Percentiles rank a stretch among this genome's conserved stretches.
Evolutionary conservation across 2,329 filamentous ascomycete species (phyloP).

Genomic region (Alternaria brassicicola): DNA sequence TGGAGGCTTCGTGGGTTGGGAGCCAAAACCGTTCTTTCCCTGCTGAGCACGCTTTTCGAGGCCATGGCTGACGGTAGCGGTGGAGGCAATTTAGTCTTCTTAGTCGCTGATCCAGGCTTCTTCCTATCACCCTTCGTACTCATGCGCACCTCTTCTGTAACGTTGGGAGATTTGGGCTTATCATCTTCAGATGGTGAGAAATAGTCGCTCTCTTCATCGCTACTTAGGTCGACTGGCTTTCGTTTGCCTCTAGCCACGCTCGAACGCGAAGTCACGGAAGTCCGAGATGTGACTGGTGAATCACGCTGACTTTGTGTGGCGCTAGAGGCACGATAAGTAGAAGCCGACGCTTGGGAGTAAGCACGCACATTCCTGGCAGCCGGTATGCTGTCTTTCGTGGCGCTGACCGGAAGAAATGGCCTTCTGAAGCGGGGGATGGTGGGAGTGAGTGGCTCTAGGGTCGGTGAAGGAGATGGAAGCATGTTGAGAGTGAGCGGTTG

Average conservation of each 20-base stretch:
- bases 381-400: not conserved
- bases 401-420: conserved; percentile 8
- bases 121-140: not conserved
- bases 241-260: conserved; percentile 5
- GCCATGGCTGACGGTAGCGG: not conserved
- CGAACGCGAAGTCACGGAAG: not conserved
- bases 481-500: not conserved
- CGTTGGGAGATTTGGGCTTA: conserved; percentile 3
- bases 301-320: not conserved
- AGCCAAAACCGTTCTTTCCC: conserved; percentile 13
- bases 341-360: conserved; percentile 7
- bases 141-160: not conserved
- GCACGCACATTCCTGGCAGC: conserved; percentile 1
- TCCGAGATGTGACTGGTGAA: conserved; percentile 3
- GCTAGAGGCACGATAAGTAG: not conserved
- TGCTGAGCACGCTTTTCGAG: not conserved
- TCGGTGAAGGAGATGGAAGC: not conserved
- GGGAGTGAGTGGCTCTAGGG: not conserved
- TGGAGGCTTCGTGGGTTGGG: not conserved
- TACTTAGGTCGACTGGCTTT: conserved; percentile 7
- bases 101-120: not conserved
- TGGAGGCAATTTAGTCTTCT: conserved; percentile 1
- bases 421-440: conserved; percentile 13
- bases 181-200: conserved; percentile 6
- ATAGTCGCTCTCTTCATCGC: conserved; percentile 14